These are phyloP conservation scores for Sextonia rubra DNA, from an alignment of 164 flowering plant genomes.

Conservation along the genomic window DNA sequence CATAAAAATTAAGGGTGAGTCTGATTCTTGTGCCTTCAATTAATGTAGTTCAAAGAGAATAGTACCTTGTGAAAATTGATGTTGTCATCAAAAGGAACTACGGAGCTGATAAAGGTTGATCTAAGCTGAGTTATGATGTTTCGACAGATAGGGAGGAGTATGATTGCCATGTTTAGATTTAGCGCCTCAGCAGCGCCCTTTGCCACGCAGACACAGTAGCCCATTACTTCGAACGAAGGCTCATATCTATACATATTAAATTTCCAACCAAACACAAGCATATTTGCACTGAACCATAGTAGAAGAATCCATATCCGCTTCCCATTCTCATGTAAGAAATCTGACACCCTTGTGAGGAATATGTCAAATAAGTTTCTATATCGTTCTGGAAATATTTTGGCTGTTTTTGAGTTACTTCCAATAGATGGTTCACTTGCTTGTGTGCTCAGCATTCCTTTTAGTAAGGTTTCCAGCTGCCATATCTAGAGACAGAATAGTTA, in stretches of 20 bases:
- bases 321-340: conserved; percentile 62
- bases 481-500: conserved; percentile 34
- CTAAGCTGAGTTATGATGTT: conserved; percentile 72
- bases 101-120: conserved; percentile 50
- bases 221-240: conserved; percentile 47
- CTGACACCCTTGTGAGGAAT: conserved; percentile 29
- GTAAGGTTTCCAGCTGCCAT: conserved; percentile 83
- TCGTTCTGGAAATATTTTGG: conserved; percentile 74
- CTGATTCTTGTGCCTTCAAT: neutral
- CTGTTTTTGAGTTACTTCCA: conserved; percentile 34
- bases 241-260: conserved; percentile 25
- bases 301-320: conserved; percentile 59
- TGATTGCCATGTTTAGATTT: conserved; percentile 88
- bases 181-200: conserved; percentile 84
- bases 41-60: neutral
- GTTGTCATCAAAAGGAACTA: conserved; percentile 84
- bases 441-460: conserved; percentile 55
- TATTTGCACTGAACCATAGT: conserved; percentile 49
- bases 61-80: conserved; percentile 81
- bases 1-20: neutral
- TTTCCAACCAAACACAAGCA: conserved; percentile 60
- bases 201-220: conserved; percentile 77
- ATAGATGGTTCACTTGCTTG: conserved; percentile 24
- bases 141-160: conserved; percentile 84
- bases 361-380: conserved; percentile 60